Percentiles rank a stretch among this genome's conserved stretches.
These are phyloP conservation scores for Litsea cubeba DNA, from an alignment of 164 flowering plant species.

Conservation along the genomic window DNA sequence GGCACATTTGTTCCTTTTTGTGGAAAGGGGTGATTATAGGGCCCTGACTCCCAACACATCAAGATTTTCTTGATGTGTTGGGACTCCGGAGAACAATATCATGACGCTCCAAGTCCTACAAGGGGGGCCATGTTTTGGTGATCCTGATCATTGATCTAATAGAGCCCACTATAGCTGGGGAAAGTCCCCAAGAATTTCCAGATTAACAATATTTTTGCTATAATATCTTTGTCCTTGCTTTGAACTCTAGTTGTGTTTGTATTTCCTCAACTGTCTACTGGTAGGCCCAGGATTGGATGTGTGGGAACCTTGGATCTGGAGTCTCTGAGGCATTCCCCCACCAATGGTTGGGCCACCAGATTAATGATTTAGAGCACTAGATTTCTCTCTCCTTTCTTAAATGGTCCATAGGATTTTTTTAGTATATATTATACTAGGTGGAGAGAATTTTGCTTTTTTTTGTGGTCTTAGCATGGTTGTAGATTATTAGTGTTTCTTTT, in stretches of 20 bases:
- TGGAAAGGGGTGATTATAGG: neutral
- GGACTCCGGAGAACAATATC: neutral
- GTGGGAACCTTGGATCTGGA: neutral
- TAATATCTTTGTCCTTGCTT: neutral
- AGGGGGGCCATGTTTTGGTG: neutral
- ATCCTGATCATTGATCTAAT: neutral
- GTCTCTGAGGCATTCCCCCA: neutral
- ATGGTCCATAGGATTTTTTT: neutral
- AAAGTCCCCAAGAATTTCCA: neutral
- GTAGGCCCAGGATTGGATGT: too few species aligned
- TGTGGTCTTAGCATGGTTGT: too few species aligned
- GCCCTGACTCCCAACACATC: neutral
- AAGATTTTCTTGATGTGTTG: neutral
- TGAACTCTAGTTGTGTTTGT: neutral
- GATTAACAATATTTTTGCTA: neutral
- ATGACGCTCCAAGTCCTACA: neutral
- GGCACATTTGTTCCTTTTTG: too few species aligned
- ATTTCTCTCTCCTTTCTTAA: neutral
- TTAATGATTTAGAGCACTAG: neutral
- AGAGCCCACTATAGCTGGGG: neutral
- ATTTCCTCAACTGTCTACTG: neutral
- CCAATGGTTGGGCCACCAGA: neutral
- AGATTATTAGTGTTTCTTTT: too few species aligned
- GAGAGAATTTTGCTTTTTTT: too few species aligned
- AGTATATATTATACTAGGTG: too few species aligned